Base-by-base conservation (phyloP, 2,329 filamentous ascomycete species). In the Microdochium trichocladiopsis region DNA sequence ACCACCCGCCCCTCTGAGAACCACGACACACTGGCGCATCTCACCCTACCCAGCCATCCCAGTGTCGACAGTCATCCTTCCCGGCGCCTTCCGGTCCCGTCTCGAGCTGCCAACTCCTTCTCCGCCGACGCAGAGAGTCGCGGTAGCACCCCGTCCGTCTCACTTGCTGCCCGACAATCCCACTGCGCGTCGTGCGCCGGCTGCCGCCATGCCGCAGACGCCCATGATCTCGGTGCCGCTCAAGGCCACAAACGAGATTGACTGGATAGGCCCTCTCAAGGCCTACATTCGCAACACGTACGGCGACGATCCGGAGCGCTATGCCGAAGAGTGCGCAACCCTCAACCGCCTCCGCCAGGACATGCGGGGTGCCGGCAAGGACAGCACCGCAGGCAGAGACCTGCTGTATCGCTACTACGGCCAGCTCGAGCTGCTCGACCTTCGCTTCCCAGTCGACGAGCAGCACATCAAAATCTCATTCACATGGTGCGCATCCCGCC, bases 381-480 rank as follows among this genome's bases (percentile, higher is more conserved):
- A 99, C 68, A 97, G 91, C 71, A 94, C 90, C 22, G 89, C 92
- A 5, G 94, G 94, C 48, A 78, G 94, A 63, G 94, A 99, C 69
- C 78, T 99, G 65, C 76, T 99, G 50, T 99, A 99, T 69, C 83
- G 94, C 67, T 99, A 99, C 72, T 99, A 99, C 67, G 94, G 93
- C 41, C 94, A 99, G 73, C 81, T 99, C 54, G 94, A 99, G 73
- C 78, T 99, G 50, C 75, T 99, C 56, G 94, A 99, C 69, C 74
- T 99, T 63, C 82, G 94, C 55, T 99, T 99, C 66, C 95, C 95
- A 0, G 91, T 99, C 47, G 94, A 99, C 62, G 94, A 99, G 74
- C 94, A 96, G 65, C 93, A 99, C 66, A 97, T 99, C 74, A 97
- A 97, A 74, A 96, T 99, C 63, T 90, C 89, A 8, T 99, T 99